Base-by-base conservation (phyloP, 495 filamentous ascomycete species). In the Achaetomiella virescens region DNA sequence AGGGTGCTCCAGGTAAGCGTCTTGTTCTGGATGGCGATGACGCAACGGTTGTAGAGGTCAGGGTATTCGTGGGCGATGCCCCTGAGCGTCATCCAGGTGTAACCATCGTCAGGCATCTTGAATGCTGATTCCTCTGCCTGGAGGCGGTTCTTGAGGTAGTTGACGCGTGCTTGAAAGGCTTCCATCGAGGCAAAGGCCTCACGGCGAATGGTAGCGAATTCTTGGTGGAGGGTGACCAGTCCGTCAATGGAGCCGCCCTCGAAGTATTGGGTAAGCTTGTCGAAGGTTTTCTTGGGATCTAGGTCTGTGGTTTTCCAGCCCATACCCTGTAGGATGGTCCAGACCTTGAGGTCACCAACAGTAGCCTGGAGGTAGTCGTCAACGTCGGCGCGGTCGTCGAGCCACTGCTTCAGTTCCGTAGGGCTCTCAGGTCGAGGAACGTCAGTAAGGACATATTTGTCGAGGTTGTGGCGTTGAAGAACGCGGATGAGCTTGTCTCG, bases 261-360 rank as follows among this genome's bases (percentile, higher is more conserved):
- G 27, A 48, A 48, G 29, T 36, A 48, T 17, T 48, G n/a, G 17
- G 46, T 17, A 2, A 48, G 2, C 4, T 11, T 21, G 18, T 48
- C 46, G 46, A 22, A 48, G 6, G 31, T 48, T 18, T 48, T 48
- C 46, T 48, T 48, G 14, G 46, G 46, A 14, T 48, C 31, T 9
- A n/a, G 6, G 6, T 37, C 17, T n/a, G 7, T 12, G 18, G n/a
- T 0, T 4, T 48, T 21, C 46, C 29, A 48, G 12, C 46, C 46
- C 18, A 48, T 36, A 3, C 17, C 29, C 10, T 22, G 11, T 9
- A 48, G 8, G 9, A 36, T 10, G 2, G 18, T 1, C 46, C 29
- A 48, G n/a, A 37, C 18, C n/a, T 35, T 37, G 12, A 36, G 5
- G 31, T 15, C 10, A 22, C 17, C 17, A 12, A 48, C 31, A 3